These are phyloP conservation scores for Iris macrosiphon DNA, from an alignment of 106 monocot genomes.

Conservation along the genomic window DNA sequence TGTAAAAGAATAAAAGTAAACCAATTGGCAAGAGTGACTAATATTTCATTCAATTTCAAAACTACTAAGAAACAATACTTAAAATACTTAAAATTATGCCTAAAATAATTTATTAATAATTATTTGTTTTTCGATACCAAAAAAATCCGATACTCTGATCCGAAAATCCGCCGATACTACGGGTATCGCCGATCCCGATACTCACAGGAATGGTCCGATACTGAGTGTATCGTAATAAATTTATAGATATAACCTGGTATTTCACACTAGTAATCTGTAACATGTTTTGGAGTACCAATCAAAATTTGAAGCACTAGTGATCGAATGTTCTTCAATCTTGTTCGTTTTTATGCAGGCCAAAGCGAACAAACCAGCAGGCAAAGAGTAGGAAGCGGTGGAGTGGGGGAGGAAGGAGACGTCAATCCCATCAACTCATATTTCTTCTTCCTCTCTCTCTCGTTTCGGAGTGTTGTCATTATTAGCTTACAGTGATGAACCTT, in stretches of 20 bases:
- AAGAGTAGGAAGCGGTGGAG: neutral
- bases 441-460: neutral
- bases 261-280: too few species aligned
- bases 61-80: too few species aligned
- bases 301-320: neutral
- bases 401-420: neutral
- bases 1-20: too few species aligned
- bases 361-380: constrained; percentile 10
- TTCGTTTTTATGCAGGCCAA: constrained; percentile 8
- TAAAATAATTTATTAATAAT: neutral
- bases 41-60: too few species aligned
- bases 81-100: neutral
- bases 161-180: too few species aligned
- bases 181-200: too few species aligned
- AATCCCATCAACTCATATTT: neutral
- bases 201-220: too few species aligned
- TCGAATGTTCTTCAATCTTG: neutral
- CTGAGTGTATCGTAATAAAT: neutral
- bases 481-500: too few species aligned
- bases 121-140: too few species aligned
- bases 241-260: neutral
- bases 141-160: too few species aligned
- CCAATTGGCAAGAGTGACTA: too few species aligned
- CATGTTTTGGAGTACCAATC: neutral
- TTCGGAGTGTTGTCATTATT: too few species aligned